A percentile compares a stretch with the other conserved stretches of the same genome.
Conservation (phyloP, 2,329 filamentous ascomycete genomes). For the Colletotrichum brevisporum region DNA sequence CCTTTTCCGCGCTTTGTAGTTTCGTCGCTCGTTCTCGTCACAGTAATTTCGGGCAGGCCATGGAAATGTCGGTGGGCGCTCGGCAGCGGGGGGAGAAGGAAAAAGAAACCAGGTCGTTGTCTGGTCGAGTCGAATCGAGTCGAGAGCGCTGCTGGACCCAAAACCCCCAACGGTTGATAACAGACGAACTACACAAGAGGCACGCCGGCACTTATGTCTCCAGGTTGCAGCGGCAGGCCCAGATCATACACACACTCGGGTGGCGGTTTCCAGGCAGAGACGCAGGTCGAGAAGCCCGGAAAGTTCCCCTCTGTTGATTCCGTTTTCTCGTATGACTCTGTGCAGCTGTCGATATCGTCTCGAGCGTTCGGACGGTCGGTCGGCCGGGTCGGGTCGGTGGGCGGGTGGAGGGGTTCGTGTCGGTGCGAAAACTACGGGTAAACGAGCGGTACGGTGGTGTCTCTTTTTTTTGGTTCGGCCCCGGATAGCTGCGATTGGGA, state of each 20-base stretch:
- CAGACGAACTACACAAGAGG: conserved; percentile 5
- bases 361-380: conserved; percentile 23
- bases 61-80: conserved; percentile 16
- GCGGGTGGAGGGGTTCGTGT: conserved; percentile 36
- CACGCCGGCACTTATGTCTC: neutral
- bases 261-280: neutral
- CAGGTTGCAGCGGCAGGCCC: conserved; percentile 8
- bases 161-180: conserved; percentile 24
- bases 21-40: neutral
- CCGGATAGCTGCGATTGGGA: neutral
- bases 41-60: conserved; percentile 1
- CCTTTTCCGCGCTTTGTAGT: no score
- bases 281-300: neutral
- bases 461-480: conserved; percentile 4
- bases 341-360: conserved; percentile 21
- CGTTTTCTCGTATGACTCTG: neutral
- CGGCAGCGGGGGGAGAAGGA: conserved; percentile 2
- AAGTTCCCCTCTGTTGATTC: neutral
- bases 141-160: neutral
- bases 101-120: conserved; percentile 13
- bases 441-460: conserved; percentile 30
- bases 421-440: conserved; percentile 5
- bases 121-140: conserved; percentile 13
- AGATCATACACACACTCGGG: neutral
- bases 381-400: conserved; percentile 15